Base-by-base conservation (phyloP, 73 alveolate genomes). In the Paramecium bursaria region DNA sequence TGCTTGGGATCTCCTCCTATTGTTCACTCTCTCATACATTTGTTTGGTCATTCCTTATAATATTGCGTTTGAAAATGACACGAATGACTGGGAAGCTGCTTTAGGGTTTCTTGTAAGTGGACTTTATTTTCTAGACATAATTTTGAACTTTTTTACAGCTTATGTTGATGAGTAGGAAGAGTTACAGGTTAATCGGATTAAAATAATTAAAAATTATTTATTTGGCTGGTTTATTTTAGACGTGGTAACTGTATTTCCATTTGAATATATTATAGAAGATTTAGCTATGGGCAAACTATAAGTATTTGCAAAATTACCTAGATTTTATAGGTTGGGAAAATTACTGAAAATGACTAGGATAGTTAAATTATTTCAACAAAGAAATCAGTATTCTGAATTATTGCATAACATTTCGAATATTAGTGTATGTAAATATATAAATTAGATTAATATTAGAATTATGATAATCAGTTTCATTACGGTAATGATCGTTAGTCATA, bases 151-250 rank as follows among this genome's bases (percentile, higher is more conserved):
- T 87, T 88, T 82, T 73, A 91, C 93, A 21, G 92, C 93, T 75
- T 88, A 85, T 73, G 73, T 88, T 67, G 92, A 91, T 85, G 90
- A 77, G 57, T 93, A 91, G 51, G 90, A 74, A 21, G 90, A 85
- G 52, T 76, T 91, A 11, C 87, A 88, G 39, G 90, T 51, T n/a
- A 87, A 91, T 67, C 77, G 87, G 73, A 31, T 10, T 23, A 48
- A 42, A 52, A 74, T 91, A 29, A 30, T 79, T 0, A 46, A 35
- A 26, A 48, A 88, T 76, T 91, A 91, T 88, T 54, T 91, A 48
- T 67, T 60, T 17, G 94, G 96, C 30, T 30, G 93, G 92, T 91
- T 91, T 73, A 17, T 77, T 49, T 48, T 91, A 19, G 96, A 91
- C 86, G 51, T 89, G 39, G 50, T 91, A 30, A 73, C 86, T 73